Base-by-base conservation (phyloP, 2,329 filamentous ascomycete species). In the Bipolaris sorokiniana region DNA sequence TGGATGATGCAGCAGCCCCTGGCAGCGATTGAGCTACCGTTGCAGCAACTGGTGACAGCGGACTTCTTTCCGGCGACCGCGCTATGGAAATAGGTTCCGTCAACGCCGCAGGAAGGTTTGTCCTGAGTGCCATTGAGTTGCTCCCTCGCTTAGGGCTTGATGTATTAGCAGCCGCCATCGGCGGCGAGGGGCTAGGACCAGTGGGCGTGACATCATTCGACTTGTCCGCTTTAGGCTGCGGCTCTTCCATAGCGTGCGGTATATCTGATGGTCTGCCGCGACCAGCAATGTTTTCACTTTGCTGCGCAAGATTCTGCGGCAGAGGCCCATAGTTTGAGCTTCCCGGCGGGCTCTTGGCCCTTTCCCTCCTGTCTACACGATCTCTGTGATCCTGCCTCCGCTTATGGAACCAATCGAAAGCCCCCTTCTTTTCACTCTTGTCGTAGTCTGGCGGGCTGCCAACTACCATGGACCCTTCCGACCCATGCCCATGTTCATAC, bases 371-470 rank as follows among this genome's bases (percentile, higher is more conserved):
- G 18, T 79, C 80, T 36, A 84, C 80, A 55, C 80, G 78, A 28
- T 84, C 82, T 56, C 81, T 82, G 28, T 84, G 82, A 41, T 87
- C 86, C 28, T 86, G 81, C 54, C 89, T 81, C 74, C 88, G 89
- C 61, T 84, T 85, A 62, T 87, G 84, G 62, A 89, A 83, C 79
- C 88, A 89, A 6, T 83, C 85, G 62, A 89, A 83, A 1, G 86
- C 81, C 1, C 86, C 84, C 60, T 83, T 87, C 73, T 83, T 86
- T 61, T 86, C 71, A 2, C 58, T 72, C 47, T 82, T 81, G 11
- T 75, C 75, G 13, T 56, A 40, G 40, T 75, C 72, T 34, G 66
- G 67, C 11, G 54, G 65, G 42, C 65, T 71, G 37, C 75, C 57
- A 64, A 77, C 79, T 54, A 66, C 56, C 54, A 69, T 65, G 9